Evolutionary conservation across 306 rosid species (phyloP).

Genomic region (Benincasa hispida): DNA sequence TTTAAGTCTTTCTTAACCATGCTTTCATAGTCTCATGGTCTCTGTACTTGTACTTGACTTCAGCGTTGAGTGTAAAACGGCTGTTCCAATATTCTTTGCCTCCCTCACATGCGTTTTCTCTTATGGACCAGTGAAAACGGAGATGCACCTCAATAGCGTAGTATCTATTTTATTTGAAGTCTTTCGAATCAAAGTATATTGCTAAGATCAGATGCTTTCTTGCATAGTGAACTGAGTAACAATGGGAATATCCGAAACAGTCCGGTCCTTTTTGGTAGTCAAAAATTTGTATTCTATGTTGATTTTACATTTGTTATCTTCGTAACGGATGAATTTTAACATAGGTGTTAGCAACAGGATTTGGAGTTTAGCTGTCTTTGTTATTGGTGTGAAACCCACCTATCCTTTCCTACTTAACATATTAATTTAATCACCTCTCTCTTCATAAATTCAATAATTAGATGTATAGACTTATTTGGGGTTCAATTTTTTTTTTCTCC

Average conservation of each 20-base stretch:
- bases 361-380: constrained; percentile 10
- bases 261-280: not conserved
- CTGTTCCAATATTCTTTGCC: not conserved
- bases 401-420: not conserved
- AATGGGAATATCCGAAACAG: not conserved
- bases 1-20: not conserved
- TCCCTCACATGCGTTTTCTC: not conserved
- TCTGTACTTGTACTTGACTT: not conserved
- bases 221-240: not conserved
- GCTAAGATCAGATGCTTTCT: not conserved
- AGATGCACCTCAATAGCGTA: not conserved
- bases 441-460: not conserved
- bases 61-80: not conserved
- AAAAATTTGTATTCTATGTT: not conserved
- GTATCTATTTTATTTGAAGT: not conserved
- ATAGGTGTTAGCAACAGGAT: constrained; percentile 1
- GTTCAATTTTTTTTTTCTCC: not conserved
- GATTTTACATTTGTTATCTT: not conserved
- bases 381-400: not conserved
- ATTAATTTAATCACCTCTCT: not conserved
- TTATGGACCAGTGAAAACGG: not conserved
- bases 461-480: not conserved
- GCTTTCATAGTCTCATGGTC: not conserved
- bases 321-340: not conserved
- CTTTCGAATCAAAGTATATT: not conserved